phyloP scores from a whole-genome alignment of 1,139 yeast genomes.

The Nakaseomyces bracarensis region DNA sequence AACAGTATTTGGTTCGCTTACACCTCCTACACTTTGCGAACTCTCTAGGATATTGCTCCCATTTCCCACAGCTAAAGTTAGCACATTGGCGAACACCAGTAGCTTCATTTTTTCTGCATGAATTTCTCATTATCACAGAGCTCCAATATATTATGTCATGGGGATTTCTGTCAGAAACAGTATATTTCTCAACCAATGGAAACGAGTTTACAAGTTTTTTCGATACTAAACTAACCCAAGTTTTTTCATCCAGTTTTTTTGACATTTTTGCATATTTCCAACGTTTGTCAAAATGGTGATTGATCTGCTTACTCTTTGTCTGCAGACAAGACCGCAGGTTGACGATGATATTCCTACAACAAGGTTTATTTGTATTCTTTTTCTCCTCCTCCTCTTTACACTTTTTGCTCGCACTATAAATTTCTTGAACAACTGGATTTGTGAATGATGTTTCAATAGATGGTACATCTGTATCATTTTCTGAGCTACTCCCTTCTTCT shows the following conservation, averaged over 20 bases:
- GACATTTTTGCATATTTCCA: constrained; percentile 18
- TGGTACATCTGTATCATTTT: background rate
- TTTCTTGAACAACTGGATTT: constrained; percentile 3
- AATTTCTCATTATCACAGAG: constrained; percentile 91
- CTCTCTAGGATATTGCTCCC: constrained; percentile 87
- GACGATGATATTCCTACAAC: constrained; percentile 8
- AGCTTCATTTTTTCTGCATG: constrained; percentile 84
- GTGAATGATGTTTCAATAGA: background rate
- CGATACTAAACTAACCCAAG: constrained; percentile 16
- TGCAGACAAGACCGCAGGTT: constrained; percentile 4
- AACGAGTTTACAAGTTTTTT: constrained; percentile 54
- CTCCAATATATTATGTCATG: constrained; percentile 93
- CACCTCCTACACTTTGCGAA: constrained; percentile 93
- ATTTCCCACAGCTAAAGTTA: constrained; percentile 83
- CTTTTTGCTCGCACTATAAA: background rate
- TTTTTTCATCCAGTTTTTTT: constrained; percentile 15
- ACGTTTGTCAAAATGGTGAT: constrained; percentile 10
- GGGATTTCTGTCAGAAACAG: constrained; percentile 54
- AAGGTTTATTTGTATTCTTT: constrained; percentile 10
- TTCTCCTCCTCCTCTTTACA: background rate
- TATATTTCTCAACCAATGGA: constrained; percentile 86
- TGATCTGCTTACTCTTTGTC: constrained; percentile 1
- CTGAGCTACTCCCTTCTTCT: background rate
- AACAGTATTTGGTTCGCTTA: constrained; percentile 89
- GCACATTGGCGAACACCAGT: constrained; percentile 97